Percentiles rank a stretch among this genome's conserved stretches.
phyloP scores from a whole-genome alignment of 1,139 yeast species.

The Protomyces lactucae-debilis region DNA sequence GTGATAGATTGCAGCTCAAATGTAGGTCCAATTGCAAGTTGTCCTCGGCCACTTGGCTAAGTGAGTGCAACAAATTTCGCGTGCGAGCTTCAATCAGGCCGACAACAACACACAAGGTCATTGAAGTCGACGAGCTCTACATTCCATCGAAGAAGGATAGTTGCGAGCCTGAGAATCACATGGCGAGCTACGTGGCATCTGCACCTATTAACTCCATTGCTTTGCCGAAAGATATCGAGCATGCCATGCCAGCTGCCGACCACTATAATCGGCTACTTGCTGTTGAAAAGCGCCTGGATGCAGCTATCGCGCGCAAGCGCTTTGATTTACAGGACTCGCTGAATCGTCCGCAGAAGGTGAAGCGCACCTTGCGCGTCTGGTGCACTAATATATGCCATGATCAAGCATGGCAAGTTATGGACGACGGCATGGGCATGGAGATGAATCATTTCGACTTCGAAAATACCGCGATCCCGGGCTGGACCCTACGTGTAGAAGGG shows the following conservation, averaged over 20 bases:
- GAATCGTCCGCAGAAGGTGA: constrained; percentile 40
- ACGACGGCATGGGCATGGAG: constrained; percentile 31
- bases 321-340: constrained; percentile 75
- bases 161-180: not conserved
- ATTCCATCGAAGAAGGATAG: too few relatives aligned
- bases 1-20: too few relatives aligned
- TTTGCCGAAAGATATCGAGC: not conserved
- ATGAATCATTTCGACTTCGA: constrained; percentile 40
- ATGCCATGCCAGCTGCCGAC: constrained; percentile 67
- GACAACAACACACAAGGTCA: too few relatives aligned
- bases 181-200: not conserved
- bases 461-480: constrained; percentile 47
- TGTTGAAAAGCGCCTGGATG: constrained; percentile 75
- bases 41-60: too few relatives aligned
- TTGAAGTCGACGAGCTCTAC: too few relatives aligned
- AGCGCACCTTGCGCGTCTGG: constrained; percentile 66
- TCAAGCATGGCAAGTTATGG: constrained; percentile 76
- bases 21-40: too few relatives aligned
- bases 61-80: too few relatives aligned
- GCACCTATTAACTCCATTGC: not conserved
- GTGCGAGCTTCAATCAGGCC: too few relatives aligned
- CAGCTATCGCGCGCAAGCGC: constrained; percentile 73
- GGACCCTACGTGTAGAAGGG: constrained; percentile 91
- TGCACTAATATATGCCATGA: constrained; percentile 76
- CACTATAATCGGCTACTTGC: constrained; percentile 65